Percentiles rank a stretch among this genome's conserved stretches.
These are phyloP conservation scores for Huntiella decipiens DNA, from an alignment of 2,329 filamentous ascomycete species.

Conservation along the genomic window DNA sequence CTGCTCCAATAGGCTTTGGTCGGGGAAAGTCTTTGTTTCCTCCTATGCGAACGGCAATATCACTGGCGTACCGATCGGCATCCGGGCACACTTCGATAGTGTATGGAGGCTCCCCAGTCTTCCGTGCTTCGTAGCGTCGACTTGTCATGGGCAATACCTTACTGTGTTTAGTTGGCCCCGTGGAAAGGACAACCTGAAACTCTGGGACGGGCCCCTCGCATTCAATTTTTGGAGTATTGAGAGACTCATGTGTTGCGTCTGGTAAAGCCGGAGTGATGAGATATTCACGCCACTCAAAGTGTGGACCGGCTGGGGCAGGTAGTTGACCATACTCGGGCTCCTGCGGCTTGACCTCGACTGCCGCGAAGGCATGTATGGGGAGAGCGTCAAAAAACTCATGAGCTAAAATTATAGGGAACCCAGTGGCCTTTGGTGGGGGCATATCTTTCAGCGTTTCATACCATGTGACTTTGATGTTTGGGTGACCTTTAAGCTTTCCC, in stretches of 20 bases:
- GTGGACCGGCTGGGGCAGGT: conserved; percentile 17
- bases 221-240: conserved; percentile 33
- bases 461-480: conserved; percentile 63
- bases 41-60: conserved; percentile 73
- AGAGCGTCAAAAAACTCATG: conserved; percentile 98
- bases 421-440: conserved; percentile 36
- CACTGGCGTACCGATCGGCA: conserved; percentile 55
- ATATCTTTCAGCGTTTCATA: conserved; percentile 75
- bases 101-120: conserved; percentile 36
- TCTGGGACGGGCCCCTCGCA: conserved; percentile 44
- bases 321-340: background rate
- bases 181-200: conserved; percentile 69
- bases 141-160: conserved; percentile 71
- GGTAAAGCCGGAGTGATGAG: conserved; percentile 51
- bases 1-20: conserved; percentile 53
- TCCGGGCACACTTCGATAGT: conserved; percentile 85
- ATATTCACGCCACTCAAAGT: conserved; percentile 57
- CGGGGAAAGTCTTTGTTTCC: conserved; percentile 40
- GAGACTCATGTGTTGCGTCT: conserved; percentile 30
- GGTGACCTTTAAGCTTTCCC: conserved; percentile 14
- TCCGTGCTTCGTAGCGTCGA: conserved; percentile 57
- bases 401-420: conserved; percentile 76
- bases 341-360: conserved; percentile 27
- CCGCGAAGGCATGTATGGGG: conserved; percentile 87
- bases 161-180: conserved; percentile 59